Conservation (phyloP, 306 rosid genomes). For the Sphenostylis stenocarpa region DNA sequence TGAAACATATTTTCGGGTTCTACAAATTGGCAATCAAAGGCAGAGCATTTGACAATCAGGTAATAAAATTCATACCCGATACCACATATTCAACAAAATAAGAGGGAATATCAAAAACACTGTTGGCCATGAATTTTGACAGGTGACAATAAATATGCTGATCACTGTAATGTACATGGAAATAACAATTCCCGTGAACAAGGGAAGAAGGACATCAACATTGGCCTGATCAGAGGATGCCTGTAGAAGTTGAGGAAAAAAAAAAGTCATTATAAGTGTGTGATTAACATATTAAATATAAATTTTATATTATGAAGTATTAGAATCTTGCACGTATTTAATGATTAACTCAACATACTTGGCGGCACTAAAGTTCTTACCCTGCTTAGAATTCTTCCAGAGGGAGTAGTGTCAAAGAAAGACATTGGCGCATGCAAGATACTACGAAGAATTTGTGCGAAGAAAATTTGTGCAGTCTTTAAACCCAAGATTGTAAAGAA, state of each 20-base stretch:
- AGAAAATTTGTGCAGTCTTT: conserved; percentile 61
- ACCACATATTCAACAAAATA: conserved; percentile 71
- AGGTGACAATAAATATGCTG: conserved; percentile 55
- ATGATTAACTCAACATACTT: background rate
- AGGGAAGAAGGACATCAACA: conserved; percentile 60
- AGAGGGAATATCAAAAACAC: conserved; percentile 67
- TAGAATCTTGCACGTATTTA: background rate
- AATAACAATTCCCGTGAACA: conserved; percentile 34
- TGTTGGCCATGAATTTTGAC: conserved; percentile 85
- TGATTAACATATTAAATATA: background rate
- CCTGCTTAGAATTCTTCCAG: conserved; percentile 83
- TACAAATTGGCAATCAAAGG: background rate
- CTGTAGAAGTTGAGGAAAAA: conserved; percentile 29
- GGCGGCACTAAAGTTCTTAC: conserved; percentile 47
- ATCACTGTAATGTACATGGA: conserved; percentile 59
- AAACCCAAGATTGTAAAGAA: conserved; percentile 51
- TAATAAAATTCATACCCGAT: conserved; percentile 55
- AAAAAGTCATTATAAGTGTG: background rate
- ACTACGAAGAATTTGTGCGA: conserved; percentile 59
- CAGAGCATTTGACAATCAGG: background rate
- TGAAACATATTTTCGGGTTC: background rate
- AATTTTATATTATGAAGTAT: background rate
- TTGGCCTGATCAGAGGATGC: conserved; percentile 82
- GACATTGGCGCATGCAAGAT: conserved; percentile 85
- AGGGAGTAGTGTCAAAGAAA: conserved; percentile 87